These are phyloP conservation scores for Boletus rubropictus DNA, from an alignment of 768 basidiomycete species.

Conservation along the genomic window DNA sequence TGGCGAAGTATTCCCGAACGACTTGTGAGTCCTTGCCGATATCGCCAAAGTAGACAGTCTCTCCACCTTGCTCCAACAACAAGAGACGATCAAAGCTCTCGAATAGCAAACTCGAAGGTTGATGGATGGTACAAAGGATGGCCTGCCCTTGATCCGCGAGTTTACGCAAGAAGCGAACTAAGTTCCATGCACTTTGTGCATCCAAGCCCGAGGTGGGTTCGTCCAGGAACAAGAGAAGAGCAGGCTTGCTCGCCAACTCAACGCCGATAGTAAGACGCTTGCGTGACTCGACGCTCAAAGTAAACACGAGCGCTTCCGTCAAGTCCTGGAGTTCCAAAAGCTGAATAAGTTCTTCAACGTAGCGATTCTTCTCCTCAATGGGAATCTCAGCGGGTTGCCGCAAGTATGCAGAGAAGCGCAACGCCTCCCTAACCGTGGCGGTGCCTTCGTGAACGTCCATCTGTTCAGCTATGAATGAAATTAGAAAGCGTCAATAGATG, in stretches of 20 bases:
- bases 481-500: slow-evolving; percentile 19
- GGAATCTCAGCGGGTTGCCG: slow-evolving; percentile 67
- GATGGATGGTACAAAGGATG: slow-evolving; percentile 87
- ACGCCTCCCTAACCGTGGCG: slow-evolving; percentile 76
- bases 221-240: slow-evolving; percentile 27
- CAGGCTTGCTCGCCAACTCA: slow-evolving; percentile 73
- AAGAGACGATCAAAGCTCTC: slow-evolving; percentile 76
- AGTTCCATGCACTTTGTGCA: slow-evolving; percentile 69
- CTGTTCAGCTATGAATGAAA: slow-evolving; percentile 56
- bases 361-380: slow-evolving; percentile 68
- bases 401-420: slow-evolving; percentile 81
- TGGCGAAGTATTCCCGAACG: slow-evolving; percentile 71
- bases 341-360: slow-evolving; percentile 80
- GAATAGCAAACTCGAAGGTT: slow-evolving; percentile 81
- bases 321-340: slow-evolving; percentile 79
- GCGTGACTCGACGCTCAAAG: slow-evolving; percentile 60
- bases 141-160: slow-evolving; percentile 83
- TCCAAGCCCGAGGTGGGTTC: slow-evolving; percentile 56
- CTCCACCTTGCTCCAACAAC: slow-evolving; percentile 70
- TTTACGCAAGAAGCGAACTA: slow-evolving; percentile 76
- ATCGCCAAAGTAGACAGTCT: slow-evolving; percentile 92
- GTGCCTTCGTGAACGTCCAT: slow-evolving; percentile 83
- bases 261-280: slow-evolving; percentile 91
- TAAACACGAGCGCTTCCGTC: slow-evolving; percentile 76
- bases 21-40: slow-evolving; percentile 69